A percentile compares a stretch with the other conserved stretches of the same genome.
Evolutionary conservation across 176 grass and related monocot species (phyloP).

Genomic region (Cymbopogon citratus): DNA sequence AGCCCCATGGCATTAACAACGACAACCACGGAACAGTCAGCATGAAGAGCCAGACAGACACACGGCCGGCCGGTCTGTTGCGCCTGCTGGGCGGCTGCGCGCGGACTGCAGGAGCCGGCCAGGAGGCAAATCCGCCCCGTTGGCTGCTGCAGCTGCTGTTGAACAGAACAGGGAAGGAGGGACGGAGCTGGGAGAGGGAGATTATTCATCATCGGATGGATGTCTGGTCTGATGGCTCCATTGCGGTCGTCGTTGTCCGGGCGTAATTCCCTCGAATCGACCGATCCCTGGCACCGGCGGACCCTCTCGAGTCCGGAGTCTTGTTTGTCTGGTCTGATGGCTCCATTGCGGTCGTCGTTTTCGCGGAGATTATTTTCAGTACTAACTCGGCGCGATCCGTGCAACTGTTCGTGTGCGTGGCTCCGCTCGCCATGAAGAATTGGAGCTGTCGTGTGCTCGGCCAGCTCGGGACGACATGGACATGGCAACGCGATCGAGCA

Average conservation of each 20-base stretch:
- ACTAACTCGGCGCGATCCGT: neutral
- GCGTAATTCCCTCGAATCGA: neutral
- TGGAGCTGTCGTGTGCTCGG: neutral
- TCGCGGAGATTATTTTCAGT: neutral
- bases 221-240: neutral
- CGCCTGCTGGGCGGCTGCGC: no score
- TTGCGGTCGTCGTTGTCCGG: neutral
- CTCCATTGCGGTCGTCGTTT: constrained; percentile 10
- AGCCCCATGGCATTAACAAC: no score
- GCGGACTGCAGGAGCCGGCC: neutral
- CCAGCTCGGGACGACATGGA: no score
- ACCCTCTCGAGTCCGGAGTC: no score
- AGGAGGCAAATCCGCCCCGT: no score
- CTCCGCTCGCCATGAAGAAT: neutral
- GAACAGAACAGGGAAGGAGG: no score
- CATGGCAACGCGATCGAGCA: neutral
- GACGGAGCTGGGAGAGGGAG: neutral
- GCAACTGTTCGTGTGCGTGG: no score
- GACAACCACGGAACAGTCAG: no score
- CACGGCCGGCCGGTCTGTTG: no score
- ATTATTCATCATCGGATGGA: neutral
- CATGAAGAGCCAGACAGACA: no score
- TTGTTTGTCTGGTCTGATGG: neutral
- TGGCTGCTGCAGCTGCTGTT: no score
- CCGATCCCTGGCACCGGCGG: neutral